These are phyloP conservation scores for Hypoxylon sp. DNA, from an alignment of 2,329 filamentous ascomycete genomes.

Conservation along the genomic window DNA sequence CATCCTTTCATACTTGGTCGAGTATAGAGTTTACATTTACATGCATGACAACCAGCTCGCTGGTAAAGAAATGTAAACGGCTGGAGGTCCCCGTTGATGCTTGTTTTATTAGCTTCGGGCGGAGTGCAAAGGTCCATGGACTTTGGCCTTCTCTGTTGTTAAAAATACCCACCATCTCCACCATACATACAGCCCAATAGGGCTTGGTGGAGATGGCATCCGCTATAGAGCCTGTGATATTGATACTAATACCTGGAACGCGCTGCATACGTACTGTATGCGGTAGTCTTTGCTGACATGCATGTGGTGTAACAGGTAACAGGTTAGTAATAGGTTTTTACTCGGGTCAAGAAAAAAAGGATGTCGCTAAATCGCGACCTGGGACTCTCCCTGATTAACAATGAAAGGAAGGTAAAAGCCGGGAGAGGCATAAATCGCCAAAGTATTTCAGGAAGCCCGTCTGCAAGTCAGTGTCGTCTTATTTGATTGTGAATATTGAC, in stretches of 20 bases:
- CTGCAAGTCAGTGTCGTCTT: background rate
- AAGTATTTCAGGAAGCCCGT: background rate
- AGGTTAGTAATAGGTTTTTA: background rate
- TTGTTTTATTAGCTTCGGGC: conserved; percentile 1
- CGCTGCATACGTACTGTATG: conserved; percentile 10
- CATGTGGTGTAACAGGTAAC: background rate
- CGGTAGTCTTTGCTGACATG: too few relatives aligned
- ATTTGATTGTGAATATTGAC: background rate
- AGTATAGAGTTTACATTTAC: background rate
- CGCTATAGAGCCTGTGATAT: background rate
- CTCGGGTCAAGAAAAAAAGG: too few relatives aligned
- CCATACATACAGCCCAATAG: conserved; percentile 16
- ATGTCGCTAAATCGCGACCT: too few relatives aligned
- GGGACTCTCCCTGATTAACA: too few relatives aligned
- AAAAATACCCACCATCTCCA: conserved; percentile 17
- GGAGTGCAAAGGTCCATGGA: conserved; percentile 2
- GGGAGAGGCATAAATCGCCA: background rate
- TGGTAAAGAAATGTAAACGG: conserved; percentile 10
- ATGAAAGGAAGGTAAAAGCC: too few relatives aligned
- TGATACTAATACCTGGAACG: background rate
- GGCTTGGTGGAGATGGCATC: conserved; percentile 21
- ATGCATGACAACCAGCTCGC: background rate
- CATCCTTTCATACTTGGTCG: background rate
- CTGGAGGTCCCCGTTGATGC: conserved; percentile 7
- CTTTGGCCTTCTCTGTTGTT: conserved; percentile 16